Evolutionary conservation across 169 alveolate genomes (phyloP).

Genomic region (Fabrea salina): DNA sequence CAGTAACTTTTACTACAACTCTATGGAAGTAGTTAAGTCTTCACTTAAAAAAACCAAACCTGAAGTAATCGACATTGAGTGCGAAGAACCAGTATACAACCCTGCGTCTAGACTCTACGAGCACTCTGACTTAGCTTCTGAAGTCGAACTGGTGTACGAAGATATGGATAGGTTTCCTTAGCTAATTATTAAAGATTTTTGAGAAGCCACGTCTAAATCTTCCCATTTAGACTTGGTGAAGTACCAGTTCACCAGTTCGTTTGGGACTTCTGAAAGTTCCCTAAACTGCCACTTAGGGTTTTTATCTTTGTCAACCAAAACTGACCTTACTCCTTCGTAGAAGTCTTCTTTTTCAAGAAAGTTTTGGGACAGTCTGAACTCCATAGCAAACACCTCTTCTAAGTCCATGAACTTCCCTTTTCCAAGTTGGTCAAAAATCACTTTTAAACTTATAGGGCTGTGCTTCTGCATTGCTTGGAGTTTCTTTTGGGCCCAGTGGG

Average conservation of each 20-base stretch:
- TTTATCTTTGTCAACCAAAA: constrained; percentile 71
- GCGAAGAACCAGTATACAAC: not conserved
- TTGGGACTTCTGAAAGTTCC: not conserved
- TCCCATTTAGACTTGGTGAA: no score
- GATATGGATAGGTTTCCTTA: not conserved
- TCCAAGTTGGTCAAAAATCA: not conserved
- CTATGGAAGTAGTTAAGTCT: not conserved
- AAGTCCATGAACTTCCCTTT: not conserved
- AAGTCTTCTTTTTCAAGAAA: not conserved
- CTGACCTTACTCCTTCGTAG: constrained; percentile 72
- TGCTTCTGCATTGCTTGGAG: not conserved
- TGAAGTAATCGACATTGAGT: constrained; percentile 11
- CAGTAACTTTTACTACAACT: not conserved
- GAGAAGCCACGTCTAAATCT: no score
- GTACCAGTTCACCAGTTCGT: not conserved
- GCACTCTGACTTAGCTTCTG: not conserved
- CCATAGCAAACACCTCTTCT: constrained; percentile 4
- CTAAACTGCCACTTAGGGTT: constrained; percentile 65
- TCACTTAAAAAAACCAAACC: not conserved
- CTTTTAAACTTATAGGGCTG: not conserved
- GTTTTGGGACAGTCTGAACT: not conserved
- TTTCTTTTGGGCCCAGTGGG: constrained; percentile 33
- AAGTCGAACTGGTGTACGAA: not conserved
- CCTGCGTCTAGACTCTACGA: constrained; percentile 27
- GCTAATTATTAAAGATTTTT: no score